These are phyloP conservation scores for Actinidia chinensis DNA, from an alignment of 179 eudicot species.

Conservation along the genomic window DNA sequence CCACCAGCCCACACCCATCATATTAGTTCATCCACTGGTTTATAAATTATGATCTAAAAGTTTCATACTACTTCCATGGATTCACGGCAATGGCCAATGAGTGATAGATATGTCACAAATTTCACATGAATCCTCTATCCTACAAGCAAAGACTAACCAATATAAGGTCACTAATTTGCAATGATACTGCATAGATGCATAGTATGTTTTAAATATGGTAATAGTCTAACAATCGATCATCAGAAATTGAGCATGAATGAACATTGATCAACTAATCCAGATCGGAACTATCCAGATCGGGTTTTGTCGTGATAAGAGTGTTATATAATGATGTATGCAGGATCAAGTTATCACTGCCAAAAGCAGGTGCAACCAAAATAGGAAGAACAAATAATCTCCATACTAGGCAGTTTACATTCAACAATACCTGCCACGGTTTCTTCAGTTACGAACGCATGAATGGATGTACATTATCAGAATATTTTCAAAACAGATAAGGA, in stretches of 20 bases:
- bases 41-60: background rate
- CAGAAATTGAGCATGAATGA: background rate
- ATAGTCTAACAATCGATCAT: background rate
- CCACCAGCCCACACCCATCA: background rate
- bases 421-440: slow-evolving; percentile 96
- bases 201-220: no score
- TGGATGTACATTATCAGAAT: slow-evolving; percentile 84
- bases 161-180: background rate
- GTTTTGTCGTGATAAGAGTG: background rate
- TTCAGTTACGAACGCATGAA: slow-evolving; percentile 98
- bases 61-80: no score
- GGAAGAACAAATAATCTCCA: background rate
- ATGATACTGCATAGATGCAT: background rate
- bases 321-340: background rate
- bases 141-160: background rate
- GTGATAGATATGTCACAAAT: background rate
- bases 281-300: background rate
- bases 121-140: background rate
- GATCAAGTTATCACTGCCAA: background rate
- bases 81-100: background rate
- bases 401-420: background rate
- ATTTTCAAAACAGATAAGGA: slow-evolving; percentile 78
- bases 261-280: background rate
- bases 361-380: background rate
- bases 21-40: background rate